Percentiles rank a stretch among this genome's conserved stretches.
phyloP scores from a whole-genome alignment of 345 rosid species.

The Gossypium turneri region DNA sequence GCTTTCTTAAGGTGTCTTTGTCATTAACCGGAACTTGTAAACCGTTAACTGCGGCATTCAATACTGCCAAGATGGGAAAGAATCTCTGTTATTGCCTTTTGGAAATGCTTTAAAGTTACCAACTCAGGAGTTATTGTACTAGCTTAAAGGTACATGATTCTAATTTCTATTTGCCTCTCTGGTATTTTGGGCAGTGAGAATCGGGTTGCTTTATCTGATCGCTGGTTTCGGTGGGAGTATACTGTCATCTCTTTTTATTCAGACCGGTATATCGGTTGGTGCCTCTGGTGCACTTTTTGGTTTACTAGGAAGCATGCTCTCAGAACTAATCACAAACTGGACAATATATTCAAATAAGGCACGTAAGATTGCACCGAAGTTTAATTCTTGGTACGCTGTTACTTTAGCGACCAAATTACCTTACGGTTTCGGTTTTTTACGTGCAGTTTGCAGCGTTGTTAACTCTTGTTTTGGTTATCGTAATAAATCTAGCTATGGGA shows the following conservation, averaged over 20 bases:
- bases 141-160: background rate
- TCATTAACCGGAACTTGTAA: too few relatives aligned
- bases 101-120: background rate
- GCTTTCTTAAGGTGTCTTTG: background rate
- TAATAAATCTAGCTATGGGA: conserved; percentile 73
- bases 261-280: conserved; percentile 81
- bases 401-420: conserved; percentile 10
- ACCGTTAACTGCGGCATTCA: background rate
- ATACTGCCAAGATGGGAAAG: background rate
- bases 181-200: conserved; percentile 53
- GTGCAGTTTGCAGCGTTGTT: conserved; percentile 79
- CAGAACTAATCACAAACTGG: conserved; percentile 95
- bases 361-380: background rate
- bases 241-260: conserved; percentile 77
- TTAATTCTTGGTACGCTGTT: conserved; percentile 1
- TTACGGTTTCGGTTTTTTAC: conserved; percentile 23
- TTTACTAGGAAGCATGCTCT: conserved; percentile 91
- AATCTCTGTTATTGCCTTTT: background rate
- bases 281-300: conserved; percentile 99
- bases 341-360: conserved; percentile 91
- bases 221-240: conserved; percentile 95
- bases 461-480: conserved; percentile 72
- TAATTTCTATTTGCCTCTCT: background rate
- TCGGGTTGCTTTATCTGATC: conserved; percentile 70
- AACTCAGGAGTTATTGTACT: background rate